Evolutionary conservation across 2,329 filamentous ascomycete species (phyloP), one percentile per base, ranked within the genome.

Genomic region (Stemphylium lycopersici): DNA sequence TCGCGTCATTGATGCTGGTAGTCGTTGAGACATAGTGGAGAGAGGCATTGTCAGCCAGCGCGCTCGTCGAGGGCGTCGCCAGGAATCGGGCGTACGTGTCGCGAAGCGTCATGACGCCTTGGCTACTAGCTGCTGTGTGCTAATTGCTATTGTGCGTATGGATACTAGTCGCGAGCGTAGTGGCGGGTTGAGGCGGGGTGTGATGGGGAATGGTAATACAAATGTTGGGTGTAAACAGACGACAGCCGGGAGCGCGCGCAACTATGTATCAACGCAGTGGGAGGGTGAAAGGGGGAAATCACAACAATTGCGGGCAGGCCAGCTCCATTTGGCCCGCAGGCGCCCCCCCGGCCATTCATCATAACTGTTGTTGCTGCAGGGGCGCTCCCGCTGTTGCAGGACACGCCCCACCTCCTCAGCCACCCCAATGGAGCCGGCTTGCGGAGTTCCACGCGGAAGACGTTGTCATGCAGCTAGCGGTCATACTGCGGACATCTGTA

Each of bases 11-110:
- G 71, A 96, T 81, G 61, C 85, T 85, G 31, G 88, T 91, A 11
- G 92, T 88, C 6, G 93, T 96, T 51, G 93, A 91, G 75, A 98
- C 88, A 80, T 98, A 99, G 81, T 93, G 87, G 65, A 83, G 72
- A 11, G 77, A 72, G 42, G 80, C 79, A 61, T 77, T 73, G 49
- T 74, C 73, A 41, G 79, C 75, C 40, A 83, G 76, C 36, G 73
- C 75, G 42, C 70, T 72, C 43, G 74, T 63, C 51, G 70, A 76
- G 15, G 80, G 80, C 47, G 69, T 72, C 53, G 73, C 74, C 50
- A 82, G 70, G 64, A 81, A 83, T 5, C 70, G 66, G 58, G 77
- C 65, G 67, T 82, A 83, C 69, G 78, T 80, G 65, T 61, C 69
- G 64, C 59, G 61, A 46, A 67, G 66, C 54, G 62, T 60, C 64